Conservation (phyloP, 2,329 filamentous ascomycete genomes). For the Aspergillus unguis region DNA sequence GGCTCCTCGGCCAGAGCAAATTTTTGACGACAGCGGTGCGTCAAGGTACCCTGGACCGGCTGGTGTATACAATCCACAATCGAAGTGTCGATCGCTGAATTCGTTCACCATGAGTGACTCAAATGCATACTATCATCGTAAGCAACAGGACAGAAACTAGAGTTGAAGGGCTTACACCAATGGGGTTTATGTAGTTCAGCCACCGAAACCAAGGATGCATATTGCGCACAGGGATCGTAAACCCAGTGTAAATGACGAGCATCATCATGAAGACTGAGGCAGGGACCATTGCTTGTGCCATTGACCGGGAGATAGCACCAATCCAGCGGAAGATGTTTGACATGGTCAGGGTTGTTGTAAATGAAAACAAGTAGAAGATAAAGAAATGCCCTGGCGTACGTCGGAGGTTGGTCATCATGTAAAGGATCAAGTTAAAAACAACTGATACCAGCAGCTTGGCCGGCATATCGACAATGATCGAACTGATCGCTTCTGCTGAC, state of each 20-base stretch:
- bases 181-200: conserved; percentile 77
- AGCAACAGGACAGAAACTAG: not conserved
- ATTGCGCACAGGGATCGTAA: conserved; percentile 48
- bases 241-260: conserved; percentile 49
- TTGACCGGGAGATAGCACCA: conserved; percentile 67
- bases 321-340: conserved; percentile 83
- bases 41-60: conserved; percentile 41
- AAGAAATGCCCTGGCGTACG: conserved; percentile 75
- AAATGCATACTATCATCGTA: conserved; percentile 60
- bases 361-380: conserved; percentile 75
- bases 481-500: conserved; percentile 80
- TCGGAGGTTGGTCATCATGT: conserved; percentile 82
- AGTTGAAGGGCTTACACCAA: conserved; percentile 47
- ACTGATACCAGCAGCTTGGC: conserved; percentile 71
- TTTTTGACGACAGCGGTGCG: conserved; percentile 39
- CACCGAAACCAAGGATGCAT: conserved; percentile 80
- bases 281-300: conserved; percentile 56
- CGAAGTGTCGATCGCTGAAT: conserved; percentile 63
- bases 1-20: conserved; percentile 60
- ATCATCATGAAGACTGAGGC: conserved; percentile 49
- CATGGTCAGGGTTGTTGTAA: conserved; percentile 71
- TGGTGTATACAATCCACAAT: conserved; percentile 48
- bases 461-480: conserved; percentile 80
- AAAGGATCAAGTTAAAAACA: conserved; percentile 73
- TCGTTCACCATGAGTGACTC: conserved; percentile 83